Evolutionary conservation across 768 basidiomycete species (phyloP), one percentile per base, ranked within the genome.

Genomic region (Strobilomyces echinocephalus): DNA sequence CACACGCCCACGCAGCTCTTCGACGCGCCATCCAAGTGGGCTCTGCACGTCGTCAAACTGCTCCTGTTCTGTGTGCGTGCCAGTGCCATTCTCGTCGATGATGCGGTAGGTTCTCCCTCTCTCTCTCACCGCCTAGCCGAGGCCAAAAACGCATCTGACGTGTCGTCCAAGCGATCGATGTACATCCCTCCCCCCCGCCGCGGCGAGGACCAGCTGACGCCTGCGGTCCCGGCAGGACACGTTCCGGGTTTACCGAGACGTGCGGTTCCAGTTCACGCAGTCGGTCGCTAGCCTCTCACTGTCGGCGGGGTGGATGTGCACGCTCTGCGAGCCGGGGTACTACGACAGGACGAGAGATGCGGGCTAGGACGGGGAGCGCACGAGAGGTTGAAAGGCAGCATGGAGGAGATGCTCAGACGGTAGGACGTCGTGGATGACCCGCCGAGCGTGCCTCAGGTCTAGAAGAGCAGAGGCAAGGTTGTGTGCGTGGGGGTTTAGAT

Each of bases 71-170:
- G 69, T 44, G 71, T 73, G 3, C 64, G 60, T 16, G 71, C 72
- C 10, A 65, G 70, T 6, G 74, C 81, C 0, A 74, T 73, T 7
- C 68, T 84, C 9, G 63, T 77, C 4, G 81, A 80, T 8, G 82
- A 83, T 58, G 74, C 81, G 15, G 76, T 77, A 46, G 30, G 30
- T 30, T 30, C 30, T 30, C 44, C 20, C 28, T 15, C 15, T 24
- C 24, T 24, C 24, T 24, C 24, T 24, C 24, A 2, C 24, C 24
- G 24, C 24, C n/a, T n/a, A n/a, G 24, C 24, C 24, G 4, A 24
- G 24, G 24, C n/a, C n/a, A n/a, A n/a, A n/a, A n/a, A n/a, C n/a
- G n/a, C n/a, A n/a, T 28, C 46, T 8, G 16, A 5, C 11, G 16
- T 21, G 14, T 26, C 21, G 5, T 18, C 14, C 39, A 50, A 41